phyloP scores from a whole-genome alignment of 228 moss, liverwort and hornwort genomes.

The Sphagnum magellanicum region DNA sequence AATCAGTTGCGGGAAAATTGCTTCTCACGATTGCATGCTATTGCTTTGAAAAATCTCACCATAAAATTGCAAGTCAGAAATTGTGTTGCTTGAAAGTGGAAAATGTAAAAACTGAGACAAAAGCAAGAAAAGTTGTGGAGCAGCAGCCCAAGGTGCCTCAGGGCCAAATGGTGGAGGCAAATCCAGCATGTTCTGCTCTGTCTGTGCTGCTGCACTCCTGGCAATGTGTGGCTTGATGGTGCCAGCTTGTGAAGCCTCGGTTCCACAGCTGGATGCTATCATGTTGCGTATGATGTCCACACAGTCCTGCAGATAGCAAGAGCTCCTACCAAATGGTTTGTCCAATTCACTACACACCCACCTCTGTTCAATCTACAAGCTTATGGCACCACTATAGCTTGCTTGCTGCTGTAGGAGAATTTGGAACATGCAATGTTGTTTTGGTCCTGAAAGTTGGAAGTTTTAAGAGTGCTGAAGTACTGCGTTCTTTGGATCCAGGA shows the following conservation, averaged over 20 bases:
- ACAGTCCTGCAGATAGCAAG: conserved; percentile 85
- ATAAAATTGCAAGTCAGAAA: conserved; percentile 4
- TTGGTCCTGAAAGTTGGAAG: neutral
- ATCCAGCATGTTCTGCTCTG: conserved; percentile 84
- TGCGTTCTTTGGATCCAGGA: conserved; percentile 31
- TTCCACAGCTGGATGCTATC: conserved; percentile 79
- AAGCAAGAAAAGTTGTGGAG: neutral
- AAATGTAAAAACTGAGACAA: conserved; percentile 12
- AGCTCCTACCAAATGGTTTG: conserved; percentile 94
- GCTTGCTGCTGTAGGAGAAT: neutral
- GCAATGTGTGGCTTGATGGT: conserved; percentile 91
- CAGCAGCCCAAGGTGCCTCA: conserved; percentile 2
- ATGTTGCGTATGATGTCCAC: conserved; percentile 96
- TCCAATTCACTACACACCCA: neutral
- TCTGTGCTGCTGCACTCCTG: conserved; percentile 83
- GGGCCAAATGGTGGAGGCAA: conserved; percentile 98
- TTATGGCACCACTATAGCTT: neutral
- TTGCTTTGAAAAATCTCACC: conserved; percentile 5
- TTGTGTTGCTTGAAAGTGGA: conserved; percentile 18
- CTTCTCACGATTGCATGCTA: conserved; percentile 2
- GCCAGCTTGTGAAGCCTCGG: conserved; percentile 57
- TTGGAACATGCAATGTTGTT: neutral
- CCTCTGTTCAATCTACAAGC: neutral
- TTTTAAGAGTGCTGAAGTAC: conserved; percentile 1
- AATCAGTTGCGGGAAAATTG: conserved; percentile 6